Evolutionary conservation across 2,329 filamentous ascomycete genomes (phyloP), one percentile per base, ranked within the genome.

Genomic region (Helotiales sp.): DNA sequence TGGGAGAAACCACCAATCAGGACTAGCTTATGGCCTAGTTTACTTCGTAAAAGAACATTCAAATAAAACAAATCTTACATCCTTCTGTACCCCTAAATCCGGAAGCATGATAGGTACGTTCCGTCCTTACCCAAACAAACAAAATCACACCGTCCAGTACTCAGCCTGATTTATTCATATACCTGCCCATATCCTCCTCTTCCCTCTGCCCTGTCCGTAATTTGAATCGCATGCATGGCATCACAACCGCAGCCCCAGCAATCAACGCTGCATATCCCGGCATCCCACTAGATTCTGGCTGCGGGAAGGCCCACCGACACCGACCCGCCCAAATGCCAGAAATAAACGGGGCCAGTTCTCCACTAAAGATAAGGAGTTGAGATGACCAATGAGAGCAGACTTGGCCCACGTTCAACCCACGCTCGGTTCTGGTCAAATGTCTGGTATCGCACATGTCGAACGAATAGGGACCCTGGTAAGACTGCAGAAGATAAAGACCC

Each of bases 361-460:
- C 60, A 62, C 47, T 28, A 62, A 22, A 62, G 60, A 62, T 62
- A 62, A 62, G 60, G 60, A 62, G 37, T 15, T 15, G n/a, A 32
- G 6, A 47, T 5, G 10, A 6, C 60, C 60, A 62, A 62, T 65
- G 37, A 64, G n/a, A 30, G 26, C 4, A n/a, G 8, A n/a, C 8
- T 15, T 17, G 15, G 37, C 40, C 40, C 40, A 2, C 40, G 17
- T 20, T 45, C 40, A 45, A 40, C 40, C 40, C 40, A 45, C 40
- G 40, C 40, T n/a, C n/a, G 20, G 40, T 17, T 20, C n/a, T 45
- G 40, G 13, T 20, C 40, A 45, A 45, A 20, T 45, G 40, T 45
- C n/a, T 45, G 40, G 17, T 20, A n/a, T 45, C 40, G 40, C 17
- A 20, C 40, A 6, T 20, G 40, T 45, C 40, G 40, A n/a, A 20